These are phyloP conservation scores for Fusarium subtropicale DNA, from an alignment of 2,329 filamentous ascomycete species.

Conservation along the genomic window DNA sequence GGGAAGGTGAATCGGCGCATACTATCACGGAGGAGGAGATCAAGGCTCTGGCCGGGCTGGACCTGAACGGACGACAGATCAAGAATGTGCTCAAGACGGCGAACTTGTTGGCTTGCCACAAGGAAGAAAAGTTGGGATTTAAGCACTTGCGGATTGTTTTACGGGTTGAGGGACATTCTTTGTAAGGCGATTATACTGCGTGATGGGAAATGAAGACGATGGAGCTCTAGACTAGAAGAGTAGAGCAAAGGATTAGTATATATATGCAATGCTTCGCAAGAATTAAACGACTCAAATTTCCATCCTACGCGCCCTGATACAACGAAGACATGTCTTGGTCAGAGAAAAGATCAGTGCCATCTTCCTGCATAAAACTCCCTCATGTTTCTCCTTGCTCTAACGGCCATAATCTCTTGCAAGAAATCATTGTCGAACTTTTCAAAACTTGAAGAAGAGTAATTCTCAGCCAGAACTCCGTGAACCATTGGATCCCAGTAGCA, in stretches of 20 bases:
- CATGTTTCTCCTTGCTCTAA: background rate
- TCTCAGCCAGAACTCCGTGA: slow-evolving; percentile 12
- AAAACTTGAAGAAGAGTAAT: background rate
- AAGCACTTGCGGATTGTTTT: slow-evolving; percentile 50
- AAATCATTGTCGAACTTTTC: background rate
- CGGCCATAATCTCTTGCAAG: background rate
- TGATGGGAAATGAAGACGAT: background rate
- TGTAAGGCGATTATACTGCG: slow-evolving; percentile 30
- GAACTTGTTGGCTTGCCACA: slow-evolving; percentile 50
- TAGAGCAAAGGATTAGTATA: background rate
- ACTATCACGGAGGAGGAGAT: slow-evolving; percentile 48
- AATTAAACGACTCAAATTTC: background rate
- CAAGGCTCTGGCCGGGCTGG: slow-evolving; percentile 53
- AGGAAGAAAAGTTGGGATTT: slow-evolving; percentile 47
- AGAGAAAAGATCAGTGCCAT: background rate
- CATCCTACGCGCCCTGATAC: background rate
- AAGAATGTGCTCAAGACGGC: slow-evolving; percentile 60
- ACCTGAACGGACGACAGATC: slow-evolving; percentile 64
- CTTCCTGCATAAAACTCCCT: background rate
- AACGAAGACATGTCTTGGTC: background rate
- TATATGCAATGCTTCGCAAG: background rate
- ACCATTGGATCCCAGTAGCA: slow-evolving; percentile 6
- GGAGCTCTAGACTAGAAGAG: background rate
- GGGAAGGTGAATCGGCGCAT: slow-evolving; percentile 47
- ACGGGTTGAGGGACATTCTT: slow-evolving; percentile 46